These are phyloP conservation scores for Starmerella vaccinii DNA, from an alignment of 805 yeast genomes.

Conservation along the genomic window DNA sequence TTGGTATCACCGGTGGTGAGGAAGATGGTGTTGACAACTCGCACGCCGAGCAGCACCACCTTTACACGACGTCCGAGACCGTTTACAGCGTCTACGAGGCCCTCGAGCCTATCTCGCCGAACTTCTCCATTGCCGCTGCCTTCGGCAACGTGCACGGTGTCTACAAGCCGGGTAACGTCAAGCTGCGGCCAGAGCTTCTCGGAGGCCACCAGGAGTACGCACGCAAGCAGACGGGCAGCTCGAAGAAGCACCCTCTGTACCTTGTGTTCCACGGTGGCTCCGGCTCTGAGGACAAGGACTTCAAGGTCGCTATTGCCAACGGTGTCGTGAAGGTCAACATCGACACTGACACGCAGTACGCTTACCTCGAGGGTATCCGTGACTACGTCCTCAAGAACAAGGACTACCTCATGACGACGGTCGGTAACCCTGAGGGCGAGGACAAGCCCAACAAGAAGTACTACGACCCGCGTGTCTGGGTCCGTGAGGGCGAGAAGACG, in stretches of 20 bases:
- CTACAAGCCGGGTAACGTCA: conserved; percentile 98
- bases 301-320: conserved; percentile 75
- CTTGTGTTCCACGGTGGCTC: conserved; percentile 99
- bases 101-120: conserved; percentile 80
- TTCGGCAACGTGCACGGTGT: conserved; percentile 99
- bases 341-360: conserved; percentile 98
- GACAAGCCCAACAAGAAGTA: conserved; percentile 99
- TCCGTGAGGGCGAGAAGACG: conserved; percentile 99
- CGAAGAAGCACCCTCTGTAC: conserved; percentile 64
- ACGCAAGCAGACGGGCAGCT: conserved; percentile 48
- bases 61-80: conserved; percentile 93
- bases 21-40: conserved; percentile 99
- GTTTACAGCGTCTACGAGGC: conserved; percentile 88
- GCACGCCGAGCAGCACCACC: conserved; percentile 54
- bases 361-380: conserved; percentile 93
- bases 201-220: conserved; percentile 94
- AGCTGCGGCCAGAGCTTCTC: conserved; percentile 80
- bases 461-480: conserved; percentile 99
- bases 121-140: conserved; percentile 99
- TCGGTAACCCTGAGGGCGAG: conserved; percentile 99
- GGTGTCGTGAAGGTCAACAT: conserved; percentile 99
- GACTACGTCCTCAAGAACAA: conserved; percentile 93
- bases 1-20: conserved; percentile 99
- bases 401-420: conserved; percentile 80
- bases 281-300: conserved; percentile 88